These are phyloP conservation scores for Chloropicon primus DNA, from an alignment of 139 green algal genomes.

Conservation along the genomic window DNA sequence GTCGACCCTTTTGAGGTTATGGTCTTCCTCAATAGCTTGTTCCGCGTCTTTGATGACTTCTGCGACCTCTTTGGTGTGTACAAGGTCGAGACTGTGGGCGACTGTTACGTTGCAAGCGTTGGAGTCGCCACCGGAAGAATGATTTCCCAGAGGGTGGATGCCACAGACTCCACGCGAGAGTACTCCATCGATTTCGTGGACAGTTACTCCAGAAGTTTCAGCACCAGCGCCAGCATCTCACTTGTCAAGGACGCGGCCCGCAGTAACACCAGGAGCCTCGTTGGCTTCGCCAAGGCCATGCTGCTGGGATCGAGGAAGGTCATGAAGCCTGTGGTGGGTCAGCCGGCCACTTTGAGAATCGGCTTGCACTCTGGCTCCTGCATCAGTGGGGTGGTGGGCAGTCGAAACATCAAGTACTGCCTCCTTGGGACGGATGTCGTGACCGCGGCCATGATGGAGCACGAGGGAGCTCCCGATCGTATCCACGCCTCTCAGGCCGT, in stretches of 20 bases:
- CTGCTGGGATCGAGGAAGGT: neutral
- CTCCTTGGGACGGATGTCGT: neutral
- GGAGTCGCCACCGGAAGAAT: neutral
- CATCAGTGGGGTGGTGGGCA: neutral
- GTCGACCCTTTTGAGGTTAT: neutral
- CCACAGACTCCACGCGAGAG: neutral
- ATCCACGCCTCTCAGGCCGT: neutral
- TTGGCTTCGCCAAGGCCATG: neutral
- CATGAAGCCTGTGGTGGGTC: neutral
- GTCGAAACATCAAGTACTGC: neutral
- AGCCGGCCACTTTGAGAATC: neutral
- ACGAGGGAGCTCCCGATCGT: neutral
- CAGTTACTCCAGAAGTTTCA: too few species aligned
- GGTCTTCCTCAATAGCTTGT: slow-evolving; percentile 2
- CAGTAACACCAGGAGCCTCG: neutral
- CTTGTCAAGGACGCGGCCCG: too few species aligned
- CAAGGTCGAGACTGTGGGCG: slow-evolving; percentile 35
- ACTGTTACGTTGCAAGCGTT: slow-evolving; percentile 28
- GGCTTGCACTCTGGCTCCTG: neutral
- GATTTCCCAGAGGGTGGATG: neutral
- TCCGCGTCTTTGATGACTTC: neutral
- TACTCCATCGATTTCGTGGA: neutral
- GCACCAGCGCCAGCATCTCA: too few species aligned
- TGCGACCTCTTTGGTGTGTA: slow-evolving; percentile 25
- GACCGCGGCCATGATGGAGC: neutral